phyloP scores from a whole-genome alignment of 2,329 filamentous ascomycete species.

The Scedosporium minutisporum region DNA sequence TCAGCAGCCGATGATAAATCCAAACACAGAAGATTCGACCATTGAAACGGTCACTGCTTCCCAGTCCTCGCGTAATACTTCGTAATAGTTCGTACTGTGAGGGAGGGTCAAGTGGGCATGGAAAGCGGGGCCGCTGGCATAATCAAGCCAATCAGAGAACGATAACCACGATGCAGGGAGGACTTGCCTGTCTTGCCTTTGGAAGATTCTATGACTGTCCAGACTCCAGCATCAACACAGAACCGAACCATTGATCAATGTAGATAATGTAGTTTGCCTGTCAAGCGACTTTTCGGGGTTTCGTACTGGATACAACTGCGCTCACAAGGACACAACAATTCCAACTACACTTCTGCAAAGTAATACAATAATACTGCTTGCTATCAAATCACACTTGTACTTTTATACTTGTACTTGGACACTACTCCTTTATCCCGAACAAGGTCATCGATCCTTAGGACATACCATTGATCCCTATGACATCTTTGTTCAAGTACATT shows the following conservation, averaged over 20 bases:
- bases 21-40: not conserved
- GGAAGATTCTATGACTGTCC: not conserved
- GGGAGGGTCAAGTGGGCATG: slow-evolving; percentile 1
- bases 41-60: not conserved
- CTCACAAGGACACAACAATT: not conserved
- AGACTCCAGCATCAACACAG: not conserved
- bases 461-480: too few relatives aligned
- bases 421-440: too few relatives aligned
- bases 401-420: too few relatives aligned
- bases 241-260: not conserved
- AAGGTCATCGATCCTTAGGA: not conserved
- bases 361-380: not conserved
- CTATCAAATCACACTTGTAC: not conserved
- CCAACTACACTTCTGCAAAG: not conserved
- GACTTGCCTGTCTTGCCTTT: not conserved
- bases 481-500: too few relatives aligned
- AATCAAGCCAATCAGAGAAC: not conserved
- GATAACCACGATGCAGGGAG: not conserved
- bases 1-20: not conserved
- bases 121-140: not conserved
- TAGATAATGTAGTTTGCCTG: too few relatives aligned
- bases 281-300: too few relatives aligned
- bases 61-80: too few relatives aligned
- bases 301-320: too few relatives aligned
- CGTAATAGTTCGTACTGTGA: not conserved